Base-by-base conservation (phyloP, 306 rosid species). In the Prunus mira region DNA sequence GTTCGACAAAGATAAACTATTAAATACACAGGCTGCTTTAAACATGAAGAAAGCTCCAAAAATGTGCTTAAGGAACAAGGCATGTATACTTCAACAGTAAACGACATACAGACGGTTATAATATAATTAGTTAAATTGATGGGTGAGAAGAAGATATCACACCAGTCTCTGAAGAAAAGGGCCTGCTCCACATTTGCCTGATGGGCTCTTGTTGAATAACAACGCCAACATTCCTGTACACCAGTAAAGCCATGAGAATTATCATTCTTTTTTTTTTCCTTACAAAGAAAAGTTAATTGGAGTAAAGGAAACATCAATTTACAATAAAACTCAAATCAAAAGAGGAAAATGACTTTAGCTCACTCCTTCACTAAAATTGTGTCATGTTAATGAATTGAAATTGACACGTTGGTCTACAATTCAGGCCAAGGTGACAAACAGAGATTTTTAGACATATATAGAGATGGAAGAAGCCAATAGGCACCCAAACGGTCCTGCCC, bases 91-190 rank as follows among this genome's bases (percentile, higher is more conserved):
- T 56, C 13, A 56, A 76, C 54, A 77, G 32, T 12, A 47, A 50
- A 69, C 8, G 22, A 32, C 18, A 32, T 9, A 8, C 28, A 54
- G 27, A 45, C 20, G 13, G 25, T 52, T 49, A 50, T 25, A 65
- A 22, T 56, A 22, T 12, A 51, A 47, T 45, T 61, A 18, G 27
- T 34, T 63, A 57, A 67, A 77, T 13, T 41, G 15, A 32, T 34
- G 54, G 76, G 61, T 77, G 63, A 75, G 62, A 58, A 2, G 24
- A 70, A 63, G 25, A 81, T 56, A 72, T 73, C 84, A 76, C 73
- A 89, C 97, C 97, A 79, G 69, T 91, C 25, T 91, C 93, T 9
- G 98, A 90, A 76, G 98, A 91, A 81, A 91, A 93, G 38, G 70
- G 80, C 70, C 88, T 89, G 81, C 87, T 84, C 86, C 84, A 76